These are phyloP conservation scores for barley (Hordeum vulgare) DNA, from an alignment of 176 grass and related monocot genomes.

Conservation along the genomic window MorexV3_pseudomolecules_assembly NC_058519.1:549372993-549373492, in stretches of 20 bases:
- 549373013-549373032: not conserved
- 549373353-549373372: slow-evolving; percentile 60
- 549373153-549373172: slow-evolving; percentile 89
- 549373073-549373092: slow-evolving; percentile 73
- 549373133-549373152: slow-evolving; percentile 89
- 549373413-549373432: slow-evolving; percentile 96
- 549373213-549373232: slow-evolving; percentile 82
- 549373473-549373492: not conserved
- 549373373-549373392: slow-evolving; percentile 92
- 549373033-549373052: not conserved
- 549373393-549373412: slow-evolving; percentile 85
- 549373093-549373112: slow-evolving; percentile 69
- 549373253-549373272: slow-evolving; percentile 28
- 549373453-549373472: slow-evolving; percentile 17
- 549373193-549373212: slow-evolving; percentile 79
- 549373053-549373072: slow-evolving; percentile 25
- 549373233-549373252: slow-evolving; percentile 99
- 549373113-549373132: slow-evolving; percentile 82
- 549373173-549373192: slow-evolving; percentile 65
- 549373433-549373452: slow-evolving; percentile 52
- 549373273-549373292: slow-evolving; percentile 10
- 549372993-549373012: not conserved
- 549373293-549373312: too few species aligned
- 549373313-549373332: not conserved
- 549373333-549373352: slow-evolving; percentile 63